A percentile compares a stretch with the other conserved stretches of the same genome.
Conservation (phyloP, 352 stramenopile species). For the Pythium inflatum region DNA sequence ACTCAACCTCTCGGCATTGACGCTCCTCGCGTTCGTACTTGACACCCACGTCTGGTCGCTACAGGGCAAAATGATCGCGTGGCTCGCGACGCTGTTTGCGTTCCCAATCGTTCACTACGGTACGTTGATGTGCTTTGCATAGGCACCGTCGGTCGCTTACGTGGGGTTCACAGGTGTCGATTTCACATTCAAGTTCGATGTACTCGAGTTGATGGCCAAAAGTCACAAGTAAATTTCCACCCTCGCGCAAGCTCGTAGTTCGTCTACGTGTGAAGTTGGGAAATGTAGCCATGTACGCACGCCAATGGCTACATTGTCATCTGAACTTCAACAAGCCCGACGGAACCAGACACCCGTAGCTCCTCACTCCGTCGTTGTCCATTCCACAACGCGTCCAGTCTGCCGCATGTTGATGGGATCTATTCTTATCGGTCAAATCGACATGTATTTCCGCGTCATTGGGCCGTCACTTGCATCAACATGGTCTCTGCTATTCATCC, state of each 20-base stretch:
- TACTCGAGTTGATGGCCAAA: not conserved
- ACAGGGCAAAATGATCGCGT: conserved; percentile 24
- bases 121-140: not conserved
- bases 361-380: too few relatives aligned
- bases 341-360: too few relatives aligned
- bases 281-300: too few relatives aligned
- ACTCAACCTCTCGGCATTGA: conserved; percentile 14
- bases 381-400: too few relatives aligned
- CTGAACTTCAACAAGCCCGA: too few relatives aligned
- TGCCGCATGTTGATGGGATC: too few relatives aligned
- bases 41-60: conserved; percentile 22
- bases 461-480: too few relatives aligned
- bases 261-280: not conserved
- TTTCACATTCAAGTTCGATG: not conserved
- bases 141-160: not conserved
- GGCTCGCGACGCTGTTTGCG: conserved; percentile 15
- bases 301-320: too few relatives aligned
- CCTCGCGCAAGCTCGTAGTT: not conserved
- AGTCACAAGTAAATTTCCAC: too few relatives aligned
- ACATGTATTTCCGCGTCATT: too few relatives aligned
- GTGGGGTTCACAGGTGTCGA: not conserved
- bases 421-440: too few relatives aligned
- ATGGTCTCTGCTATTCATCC: too few relatives aligned
- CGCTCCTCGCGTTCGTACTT: conserved; percentile 19
- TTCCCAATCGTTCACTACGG: conserved; percentile 32